Conservation (phyloP, 2,329 filamentous ascomycete genomes). For the Neurospora crassa region DNA sequence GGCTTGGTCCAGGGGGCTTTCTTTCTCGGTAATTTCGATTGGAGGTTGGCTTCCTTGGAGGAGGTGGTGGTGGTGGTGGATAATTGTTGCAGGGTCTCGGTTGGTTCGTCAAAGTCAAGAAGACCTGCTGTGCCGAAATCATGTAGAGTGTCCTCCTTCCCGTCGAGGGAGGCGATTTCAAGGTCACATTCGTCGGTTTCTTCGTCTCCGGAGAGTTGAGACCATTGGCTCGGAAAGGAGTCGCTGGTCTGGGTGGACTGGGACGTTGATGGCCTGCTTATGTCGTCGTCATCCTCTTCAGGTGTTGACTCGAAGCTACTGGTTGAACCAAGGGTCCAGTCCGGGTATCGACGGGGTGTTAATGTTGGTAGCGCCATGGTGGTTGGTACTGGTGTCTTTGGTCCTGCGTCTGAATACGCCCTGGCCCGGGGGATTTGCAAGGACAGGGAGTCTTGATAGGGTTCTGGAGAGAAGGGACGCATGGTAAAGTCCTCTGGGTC, state of each 20-base stretch:
- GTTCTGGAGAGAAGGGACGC: slow-evolving; percentile 22
- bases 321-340: slow-evolving; percentile 49
- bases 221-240: slow-evolving; percentile 48
- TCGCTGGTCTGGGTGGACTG: slow-evolving; percentile 49
- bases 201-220: slow-evolving; percentile 45
- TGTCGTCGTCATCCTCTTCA: slow-evolving; percentile 40
- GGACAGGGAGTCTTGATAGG: slow-evolving; percentile 9
- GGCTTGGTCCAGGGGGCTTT: slow-evolving; percentile 54
- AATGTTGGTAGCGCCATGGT: slow-evolving; percentile 29
- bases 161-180: slow-evolving; percentile 29
- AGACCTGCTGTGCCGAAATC: slow-evolving; percentile 7
- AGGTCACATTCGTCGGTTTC: slow-evolving; percentile 36
- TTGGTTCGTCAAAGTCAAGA: slow-evolving; percentile 4
- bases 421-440: slow-evolving; percentile 25
- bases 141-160: slow-evolving; percentile 25
- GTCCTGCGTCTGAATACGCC: slow-evolving; percentile 36
- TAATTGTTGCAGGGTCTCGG: background rate
- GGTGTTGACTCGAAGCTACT: slow-evolving; percentile 47
- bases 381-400: slow-evolving; percentile 48
- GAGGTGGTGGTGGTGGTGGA: background rate
- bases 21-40: slow-evolving; percentile 21
- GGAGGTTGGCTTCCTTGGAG: slow-evolving; percentile 10
- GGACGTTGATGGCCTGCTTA: slow-evolving; percentile 50
- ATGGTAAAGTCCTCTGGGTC: slow-evolving; percentile 33
- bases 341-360: slow-evolving; percentile 40